Conservation (phyloP, 257 asterid species). For the Solanum chilense region DNA sequence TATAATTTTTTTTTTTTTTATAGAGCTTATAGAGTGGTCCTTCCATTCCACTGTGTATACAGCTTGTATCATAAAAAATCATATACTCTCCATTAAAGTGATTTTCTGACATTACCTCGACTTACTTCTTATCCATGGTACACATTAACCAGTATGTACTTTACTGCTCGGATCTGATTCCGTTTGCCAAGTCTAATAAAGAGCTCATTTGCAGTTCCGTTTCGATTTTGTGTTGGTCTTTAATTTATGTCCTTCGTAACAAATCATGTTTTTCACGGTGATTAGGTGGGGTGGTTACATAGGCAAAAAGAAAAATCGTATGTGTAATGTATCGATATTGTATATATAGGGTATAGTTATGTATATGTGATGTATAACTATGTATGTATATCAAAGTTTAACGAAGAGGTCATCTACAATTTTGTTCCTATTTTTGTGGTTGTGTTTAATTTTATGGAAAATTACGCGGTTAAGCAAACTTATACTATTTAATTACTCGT, state of each 20-base stretch:
- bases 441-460: too few relatives aligned
- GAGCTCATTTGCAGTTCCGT: not conserved
- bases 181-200: not conserved
- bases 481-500: too few relatives aligned
- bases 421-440: too few relatives aligned
- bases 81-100: not conserved
- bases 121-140: not conserved
- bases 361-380: too few relatives aligned
- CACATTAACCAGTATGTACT: not conserved
- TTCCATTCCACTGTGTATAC: not conserved
- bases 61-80: not conserved
- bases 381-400: too few relatives aligned
- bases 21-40: constrained; percentile 15
- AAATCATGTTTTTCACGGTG: not conserved
- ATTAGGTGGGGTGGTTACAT: not conserved
- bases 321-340: not conserved
- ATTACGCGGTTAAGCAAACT: too few relatives aligned
- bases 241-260: not conserved
- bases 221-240: not conserved
- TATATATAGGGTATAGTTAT: too few relatives aligned
- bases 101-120: not conserved
- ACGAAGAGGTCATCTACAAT: too few relatives aligned
- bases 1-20: not conserved
- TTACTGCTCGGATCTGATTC: not conserved
- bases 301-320: too few relatives aligned